Base-by-base conservation (phyloP, 2,329 filamentous ascomycete species). In the Aspergillus spinulosporus region DNA sequence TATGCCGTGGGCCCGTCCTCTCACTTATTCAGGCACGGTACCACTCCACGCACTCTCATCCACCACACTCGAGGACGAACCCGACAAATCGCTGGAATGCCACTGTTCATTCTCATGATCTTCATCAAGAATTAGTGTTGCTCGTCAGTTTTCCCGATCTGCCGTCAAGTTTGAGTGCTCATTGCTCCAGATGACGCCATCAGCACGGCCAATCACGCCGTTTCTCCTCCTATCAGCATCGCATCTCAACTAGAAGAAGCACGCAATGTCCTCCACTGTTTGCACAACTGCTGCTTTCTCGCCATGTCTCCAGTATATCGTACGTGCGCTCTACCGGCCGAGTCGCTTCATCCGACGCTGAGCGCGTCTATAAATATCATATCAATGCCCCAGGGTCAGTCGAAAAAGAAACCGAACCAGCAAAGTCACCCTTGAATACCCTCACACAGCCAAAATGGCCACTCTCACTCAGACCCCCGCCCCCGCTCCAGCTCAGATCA, bases 341-440 rank as follows among this genome's bases (percentile, higher is more conserved):
- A 57, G 49, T 57, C 28, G 40, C 37, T 55, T 43, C 37, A 40
- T 40, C 36, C 29, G 21, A 45, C 32, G 29, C 29, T 45, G 62
- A 43, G 46, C 76, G 76, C 72, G 71, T 74, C 52, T 75, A 49
- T 55, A 55, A 34, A 61, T 59, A 57, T 34, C 26, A 34, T 43
- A 11, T 32, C 14, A 37, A 8, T 34, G 36, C 26, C 32, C 28
- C 6, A 31, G 29, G n/a, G 11, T 12, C 28, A 15, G 14, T 29
- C 28, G 45, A 14, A 4, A 12, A 21, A 21, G 31, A 21, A 36
- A 39, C 11, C 12, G 39, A 37, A 42, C 5, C 21, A 34, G 11
- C 32, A 15, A 39, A 51, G 28, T n/a, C 21, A 42, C 7, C 21
- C 52, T 37, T 9, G 14, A 32, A 48, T 31, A 26, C 7, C 46